Evolutionary conservation across 192 early-diverging fungal species (phyloP).

Genomic region (Geranomyces variabilis): DNA sequence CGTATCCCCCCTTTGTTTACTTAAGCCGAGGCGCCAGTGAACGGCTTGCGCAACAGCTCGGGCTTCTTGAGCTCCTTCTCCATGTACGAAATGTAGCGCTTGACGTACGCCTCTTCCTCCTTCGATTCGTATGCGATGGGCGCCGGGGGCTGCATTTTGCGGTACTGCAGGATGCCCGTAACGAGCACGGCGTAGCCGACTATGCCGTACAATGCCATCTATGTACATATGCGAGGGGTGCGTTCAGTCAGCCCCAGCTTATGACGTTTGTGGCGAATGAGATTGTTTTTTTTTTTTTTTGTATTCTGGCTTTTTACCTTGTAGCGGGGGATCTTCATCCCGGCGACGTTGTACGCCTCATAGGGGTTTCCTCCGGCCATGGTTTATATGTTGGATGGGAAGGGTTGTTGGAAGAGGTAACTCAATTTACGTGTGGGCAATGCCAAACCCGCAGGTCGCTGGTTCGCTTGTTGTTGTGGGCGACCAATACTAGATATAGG

Average conservation of each 20-base stretch:
- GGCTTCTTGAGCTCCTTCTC: conserved; percentile 52
- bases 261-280: no score
- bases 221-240: no score
- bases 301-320: conserved; percentile 34
- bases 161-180: conserved; percentile 39
- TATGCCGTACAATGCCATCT: conserved; percentile 50
- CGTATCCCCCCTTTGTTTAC: no score
- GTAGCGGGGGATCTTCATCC: conserved; percentile 50
- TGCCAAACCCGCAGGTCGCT: no score
- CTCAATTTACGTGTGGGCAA: no score
- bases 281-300: background rate
- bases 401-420: no score
- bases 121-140: conserved; percentile 45
- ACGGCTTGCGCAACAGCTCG: conserved; percentile 36
- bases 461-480: no score
- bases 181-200: conserved; percentile 43
- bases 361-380: conserved; percentile 52
- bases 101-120: conserved; percentile 53
- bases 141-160: conserved; percentile 37
- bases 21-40: conserved; percentile 34
- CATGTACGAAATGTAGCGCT: conserved; percentile 46
- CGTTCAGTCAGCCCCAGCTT: no score
- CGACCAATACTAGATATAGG: no score
- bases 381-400: conserved; percentile 2
- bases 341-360: conserved; percentile 48